Conservation (phyloP, 495 filamentous ascomycete species). For the Amniculicola lignicola region DNA sequence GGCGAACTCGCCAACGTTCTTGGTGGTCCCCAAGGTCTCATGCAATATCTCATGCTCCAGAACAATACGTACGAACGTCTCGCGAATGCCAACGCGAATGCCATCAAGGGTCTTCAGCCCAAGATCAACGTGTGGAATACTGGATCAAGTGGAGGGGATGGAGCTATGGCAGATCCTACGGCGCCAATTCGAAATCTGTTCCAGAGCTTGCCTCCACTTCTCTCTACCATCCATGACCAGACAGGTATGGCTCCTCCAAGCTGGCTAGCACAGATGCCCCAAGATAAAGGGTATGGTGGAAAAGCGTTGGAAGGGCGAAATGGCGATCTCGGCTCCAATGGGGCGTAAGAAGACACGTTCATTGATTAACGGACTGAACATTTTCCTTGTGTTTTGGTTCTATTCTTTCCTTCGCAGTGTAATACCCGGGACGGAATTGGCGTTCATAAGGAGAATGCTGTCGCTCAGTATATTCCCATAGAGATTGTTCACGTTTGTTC, state of each 20-base stretch:
- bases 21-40: slow-evolving; percentile 64
- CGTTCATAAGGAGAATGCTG: no score
- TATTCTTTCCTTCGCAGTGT: no score
- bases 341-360: no score
- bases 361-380: no score
- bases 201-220: slow-evolving; percentile 73
- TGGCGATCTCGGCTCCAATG: no score
- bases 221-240: slow-evolving; percentile 80
- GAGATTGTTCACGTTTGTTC: no score
- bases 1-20: slow-evolving; percentile 63
- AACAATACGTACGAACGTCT: slow-evolving; percentile 62
- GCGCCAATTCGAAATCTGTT: slow-evolving; percentile 60
- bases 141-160: slow-evolving; percentile 47
- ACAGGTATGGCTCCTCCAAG: slow-evolving; percentile 71
- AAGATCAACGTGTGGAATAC: slow-evolving; percentile 92
- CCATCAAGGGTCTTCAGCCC: slow-evolving; percentile 72
- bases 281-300: no score
- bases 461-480: no score
- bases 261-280: slow-evolving; percentile 59
- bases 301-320: no score
- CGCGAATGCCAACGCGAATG: slow-evolving; percentile 65
- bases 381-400: no score
- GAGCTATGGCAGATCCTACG: slow-evolving; percentile 44
- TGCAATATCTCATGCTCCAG: slow-evolving; percentile 78
- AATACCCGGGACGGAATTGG: no score